phyloP scores from a whole-genome alignment of 139 green algal species.

The Desmodesmus armatus region DNA sequence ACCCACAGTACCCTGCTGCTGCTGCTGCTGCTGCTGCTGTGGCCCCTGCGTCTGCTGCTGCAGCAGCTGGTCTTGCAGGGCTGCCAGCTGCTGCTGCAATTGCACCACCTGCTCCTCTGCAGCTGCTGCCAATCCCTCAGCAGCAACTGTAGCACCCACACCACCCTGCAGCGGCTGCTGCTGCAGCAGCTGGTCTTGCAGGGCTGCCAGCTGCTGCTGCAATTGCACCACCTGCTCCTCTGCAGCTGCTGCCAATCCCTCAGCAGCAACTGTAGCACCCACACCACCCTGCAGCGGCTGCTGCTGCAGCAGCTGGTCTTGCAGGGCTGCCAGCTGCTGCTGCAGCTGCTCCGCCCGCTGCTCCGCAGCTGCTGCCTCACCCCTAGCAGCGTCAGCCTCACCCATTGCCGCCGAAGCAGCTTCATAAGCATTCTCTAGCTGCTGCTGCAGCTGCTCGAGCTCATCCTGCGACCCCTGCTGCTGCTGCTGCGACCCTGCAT shows the following conservation, averaged over 20 bases:
- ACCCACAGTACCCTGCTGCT: too few species aligned
- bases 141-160: background rate
- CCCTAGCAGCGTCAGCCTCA: too few species aligned
- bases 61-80: background rate
- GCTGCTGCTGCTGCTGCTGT: slow-evolving; percentile 14
- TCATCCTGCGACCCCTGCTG: background rate
- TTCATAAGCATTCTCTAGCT: background rate
- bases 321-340: background rate
- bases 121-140: background rate
- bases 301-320: background rate
- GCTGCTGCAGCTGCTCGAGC: background rate
- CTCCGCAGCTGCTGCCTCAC: background rate
- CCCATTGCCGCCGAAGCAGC: background rate
- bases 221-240: background rate
- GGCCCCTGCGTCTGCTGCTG: background rate
- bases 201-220: background rate
- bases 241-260: background rate
- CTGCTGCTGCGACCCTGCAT: background rate
- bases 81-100: background rate
- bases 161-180: background rate
- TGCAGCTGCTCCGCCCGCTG: background rate
- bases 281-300: background rate
- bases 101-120: background rate
- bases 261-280: background rate
- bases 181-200: background rate